Base-by-base conservation (phyloP, 2,329 filamentous ascomycete genomes). In the Neofusicoccum kwambonambiense region DNA sequence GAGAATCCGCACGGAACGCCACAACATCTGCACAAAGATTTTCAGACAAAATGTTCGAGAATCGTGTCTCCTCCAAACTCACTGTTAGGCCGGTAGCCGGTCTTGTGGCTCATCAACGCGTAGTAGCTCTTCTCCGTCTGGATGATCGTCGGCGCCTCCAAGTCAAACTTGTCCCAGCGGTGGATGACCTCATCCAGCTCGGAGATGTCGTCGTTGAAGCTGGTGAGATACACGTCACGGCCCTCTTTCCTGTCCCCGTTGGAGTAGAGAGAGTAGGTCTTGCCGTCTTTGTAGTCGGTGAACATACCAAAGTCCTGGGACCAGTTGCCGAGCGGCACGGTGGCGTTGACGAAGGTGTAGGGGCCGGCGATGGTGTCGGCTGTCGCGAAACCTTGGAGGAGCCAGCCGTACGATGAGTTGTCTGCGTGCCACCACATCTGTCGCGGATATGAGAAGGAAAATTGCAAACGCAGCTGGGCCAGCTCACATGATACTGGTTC, bases 391-490 rank as follows among this genome's bases (percentile, higher is more conserved):
- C 85, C 85, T 73, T 87, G 85, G 0, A 87, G 79, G 0, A 87
- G 78, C 68, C 81, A 79, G 8, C 83, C 83, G 66, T 87, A 87
- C 0, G 79, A 83, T 6, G 79, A 79, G 66, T 87, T 86, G 66
- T 87, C 85, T 35, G 85, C 85, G 66, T 87, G 85, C 85, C 85
- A 87, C 80, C 83, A 83, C 83, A 85, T 84, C 78, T 81, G 2
- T n/a, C 3, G 4, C n/a, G 15, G n/a, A 2, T 22, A n/a, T 31
- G 4, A 31, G 27, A 15, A 44, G 7, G 7, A 50, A 17, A 35
- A 5, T 11, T 27, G 15, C 7, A 15, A 2, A n/a, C 19, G 19
- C 19, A 22, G 19, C 19, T 22, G 19, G 19, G 19, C 3, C 19
- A 3, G 3, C 19, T 22, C 19, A 22, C 19, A 66, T 87, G 85